phyloP scores from a whole-genome alignment of 176 grass and related monocot species.

The Ensete glaucum region DNA sequence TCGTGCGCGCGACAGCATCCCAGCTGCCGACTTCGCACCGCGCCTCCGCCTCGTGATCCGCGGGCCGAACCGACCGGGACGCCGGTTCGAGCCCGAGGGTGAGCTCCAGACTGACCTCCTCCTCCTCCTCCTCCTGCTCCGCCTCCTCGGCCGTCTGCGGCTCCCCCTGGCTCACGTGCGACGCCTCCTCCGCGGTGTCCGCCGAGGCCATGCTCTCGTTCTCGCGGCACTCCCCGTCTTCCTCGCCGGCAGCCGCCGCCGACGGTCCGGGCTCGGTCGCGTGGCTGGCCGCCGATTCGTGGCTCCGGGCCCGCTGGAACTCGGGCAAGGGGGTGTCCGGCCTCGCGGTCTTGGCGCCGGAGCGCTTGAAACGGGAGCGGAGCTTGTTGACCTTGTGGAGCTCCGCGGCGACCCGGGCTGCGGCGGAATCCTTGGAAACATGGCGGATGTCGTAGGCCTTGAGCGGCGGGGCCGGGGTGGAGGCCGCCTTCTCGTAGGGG shows the following conservation, averaged over 20 bases:
- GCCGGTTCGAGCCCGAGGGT: slow-evolving; percentile 28
- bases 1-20: background rate
- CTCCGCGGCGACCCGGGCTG: background rate
- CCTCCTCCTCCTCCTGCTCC: background rate
- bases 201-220: slow-evolving; percentile 15
- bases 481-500: slow-evolving; percentile 17
- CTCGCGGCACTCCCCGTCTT: slow-evolving; percentile 4
- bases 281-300: slow-evolving; percentile 38
- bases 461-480: slow-evolving; percentile 16
- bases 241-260: background rate
- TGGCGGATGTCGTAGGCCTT: slow-evolving; percentile 43
- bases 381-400: slow-evolving; percentile 30
- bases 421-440: slow-evolving; percentile 20
- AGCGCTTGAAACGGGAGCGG: slow-evolving; percentile 38
- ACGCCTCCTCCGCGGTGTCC: slow-evolving; percentile 33
- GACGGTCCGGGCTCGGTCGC: background rate
- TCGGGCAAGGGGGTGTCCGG: background rate
- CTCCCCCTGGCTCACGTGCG: slow-evolving; percentile 59
- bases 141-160: background rate
- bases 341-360: slow-evolving; percentile 8
- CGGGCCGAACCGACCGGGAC: background rate
- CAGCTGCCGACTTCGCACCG: background rate
- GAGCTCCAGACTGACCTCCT: slow-evolving; percentile 27
- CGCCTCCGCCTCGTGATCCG: background rate
- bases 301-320: slow-evolving; percentile 12